A percentile compares a stretch with the other conserved stretches of the same genome.
These are phyloP conservation scores for Camellia sinensis DNA, from an alignment of 148 eudicot species.

Conservation along the genomic window DNA sequence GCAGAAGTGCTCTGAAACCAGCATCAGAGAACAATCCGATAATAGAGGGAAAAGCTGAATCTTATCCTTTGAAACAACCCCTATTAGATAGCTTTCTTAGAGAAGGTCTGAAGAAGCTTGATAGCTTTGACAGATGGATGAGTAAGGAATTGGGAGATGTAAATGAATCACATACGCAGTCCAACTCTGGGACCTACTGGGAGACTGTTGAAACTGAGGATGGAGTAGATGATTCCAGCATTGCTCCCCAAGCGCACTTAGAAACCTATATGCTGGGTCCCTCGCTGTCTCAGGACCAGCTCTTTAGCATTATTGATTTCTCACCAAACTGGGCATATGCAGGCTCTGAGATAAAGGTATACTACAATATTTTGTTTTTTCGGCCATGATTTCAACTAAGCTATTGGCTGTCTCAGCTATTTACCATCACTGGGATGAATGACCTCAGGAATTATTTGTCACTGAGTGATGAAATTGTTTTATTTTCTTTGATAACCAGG, in stretches of 20 bases:
- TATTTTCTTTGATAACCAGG: slow-evolving; percentile 37
- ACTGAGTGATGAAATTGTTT: neutral
- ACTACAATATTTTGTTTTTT: neutral
- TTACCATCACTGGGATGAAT: neutral
- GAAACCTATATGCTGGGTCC: slow-evolving; percentile 52
- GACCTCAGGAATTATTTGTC: neutral
- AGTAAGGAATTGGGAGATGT: slow-evolving; percentile 77
- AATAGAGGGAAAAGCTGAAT: slow-evolving; percentile 31
- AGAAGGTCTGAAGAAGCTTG: slow-evolving; percentile 61
- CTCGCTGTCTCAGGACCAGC: slow-evolving; percentile 72
- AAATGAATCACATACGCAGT: slow-evolving; percentile 43
- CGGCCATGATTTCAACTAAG: neutral
- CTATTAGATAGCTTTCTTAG: slow-evolving; percentile 32
- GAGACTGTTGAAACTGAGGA: slow-evolving; percentile 52
- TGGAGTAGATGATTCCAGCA: slow-evolving; percentile 41
- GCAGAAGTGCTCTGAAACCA: slow-evolving; percentile 20
- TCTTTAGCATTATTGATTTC: slow-evolving; percentile 69
- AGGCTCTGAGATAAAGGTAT: slow-evolving; percentile 74
- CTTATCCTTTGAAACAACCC: slow-evolving; percentile 38
- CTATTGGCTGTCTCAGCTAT: neutral
- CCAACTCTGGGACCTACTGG: slow-evolving; percentile 57
- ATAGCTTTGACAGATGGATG: slow-evolving; percentile 85
- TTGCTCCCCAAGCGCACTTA: slow-evolving; percentile 33
- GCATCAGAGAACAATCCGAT: slow-evolving; percentile 15
- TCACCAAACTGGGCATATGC: slow-evolving; percentile 72